These are phyloP conservation scores for Metarhizium robertsii DNA, from an alignment of 2,329 filamentous ascomycete genomes.

Conservation along the genomic window DNA sequence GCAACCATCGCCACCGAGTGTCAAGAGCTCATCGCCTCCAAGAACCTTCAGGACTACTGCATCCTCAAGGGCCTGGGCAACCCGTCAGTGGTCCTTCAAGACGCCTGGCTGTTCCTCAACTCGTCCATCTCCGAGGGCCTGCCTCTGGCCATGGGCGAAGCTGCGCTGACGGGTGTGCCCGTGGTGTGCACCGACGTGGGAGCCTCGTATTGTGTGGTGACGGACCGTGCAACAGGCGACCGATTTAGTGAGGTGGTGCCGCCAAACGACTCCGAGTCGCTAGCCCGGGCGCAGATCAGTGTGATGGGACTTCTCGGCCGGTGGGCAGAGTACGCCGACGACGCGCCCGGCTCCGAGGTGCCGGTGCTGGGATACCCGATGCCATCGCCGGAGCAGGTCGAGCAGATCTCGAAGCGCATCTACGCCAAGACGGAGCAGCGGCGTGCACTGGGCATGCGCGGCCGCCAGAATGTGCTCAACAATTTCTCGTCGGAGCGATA, in stretches of 20 bases:
- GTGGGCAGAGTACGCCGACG: background rate
- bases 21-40: background rate
- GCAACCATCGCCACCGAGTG: background rate
- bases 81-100: background rate
- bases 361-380: background rate
- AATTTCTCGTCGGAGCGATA: background rate
- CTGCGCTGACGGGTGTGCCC: background rate
- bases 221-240: background rate
- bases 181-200: background rate
- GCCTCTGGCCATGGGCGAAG: background rate
- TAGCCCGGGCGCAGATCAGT: background rate
- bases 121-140: background rate
- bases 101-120: slow-evolving; percentile 1
- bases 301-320: background rate
- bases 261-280: background rate
- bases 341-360: background rate
- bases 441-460: background rate
- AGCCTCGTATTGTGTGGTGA: background rate
- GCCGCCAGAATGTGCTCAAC: background rate
- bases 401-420: background rate
- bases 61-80: slow-evolving; percentile 1
- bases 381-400: background rate
- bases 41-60: background rate
- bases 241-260: background rate
- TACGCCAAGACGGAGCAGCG: background rate